phyloP scores from a whole-genome alignment of 2,329 filamentous ascomycete genomes.

The Zalaria sp. region DNA sequence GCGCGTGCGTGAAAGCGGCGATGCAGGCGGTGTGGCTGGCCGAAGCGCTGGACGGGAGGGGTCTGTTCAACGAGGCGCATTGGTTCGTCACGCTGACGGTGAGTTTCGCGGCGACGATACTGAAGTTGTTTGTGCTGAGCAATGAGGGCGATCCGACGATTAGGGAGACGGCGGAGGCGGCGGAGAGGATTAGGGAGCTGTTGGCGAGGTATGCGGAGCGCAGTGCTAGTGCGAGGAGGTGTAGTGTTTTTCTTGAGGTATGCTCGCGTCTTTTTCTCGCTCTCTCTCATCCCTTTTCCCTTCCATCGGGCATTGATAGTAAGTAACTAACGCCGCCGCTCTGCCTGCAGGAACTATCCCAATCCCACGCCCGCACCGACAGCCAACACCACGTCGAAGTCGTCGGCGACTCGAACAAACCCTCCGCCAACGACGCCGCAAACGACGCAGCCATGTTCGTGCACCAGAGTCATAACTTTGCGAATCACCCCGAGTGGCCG shows the following conservation, averaged over 20 bases:
- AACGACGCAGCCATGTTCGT: too few relatives aligned
- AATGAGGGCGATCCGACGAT: constrained; percentile 7
- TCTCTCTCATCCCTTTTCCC: too few relatives aligned
- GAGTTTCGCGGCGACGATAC: constrained; percentile 6
- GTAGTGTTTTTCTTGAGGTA: constrained; percentile 1
- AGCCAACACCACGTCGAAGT: too few relatives aligned
- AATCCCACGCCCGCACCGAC: too few relatives aligned
- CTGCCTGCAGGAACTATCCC: too few relatives aligned
- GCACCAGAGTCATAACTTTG: too few relatives aligned
- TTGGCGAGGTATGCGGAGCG: constrained; percentile 4
- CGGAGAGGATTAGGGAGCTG: constrained; percentile 3
- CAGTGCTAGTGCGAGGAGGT: constrained; percentile 3
- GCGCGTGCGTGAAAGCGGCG: constrained; percentile 9
- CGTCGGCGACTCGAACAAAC: too few relatives aligned
- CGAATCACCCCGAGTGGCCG: too few relatives aligned
- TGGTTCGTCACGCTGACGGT: constrained; percentile 9
- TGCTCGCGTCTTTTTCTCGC: too few relatives aligned
- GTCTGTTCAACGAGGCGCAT: constrained; percentile 8
- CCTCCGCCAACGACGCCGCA: too few relatives aligned
- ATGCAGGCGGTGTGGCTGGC: constrained; percentile 11
- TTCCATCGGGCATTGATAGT: too few relatives aligned
- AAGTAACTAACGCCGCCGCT: too few relatives aligned
- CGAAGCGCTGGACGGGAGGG: constrained; percentile 7
- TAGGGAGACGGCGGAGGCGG: constrained; percentile 4
- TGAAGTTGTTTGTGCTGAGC: constrained; percentile 10